A percentile compares a stretch with the other conserved stretches of the same genome.
These are phyloP conservation scores for Nemophila menziesii DNA, from an alignment of 257 asterid genomes.

Conservation along the genomic window DNA sequence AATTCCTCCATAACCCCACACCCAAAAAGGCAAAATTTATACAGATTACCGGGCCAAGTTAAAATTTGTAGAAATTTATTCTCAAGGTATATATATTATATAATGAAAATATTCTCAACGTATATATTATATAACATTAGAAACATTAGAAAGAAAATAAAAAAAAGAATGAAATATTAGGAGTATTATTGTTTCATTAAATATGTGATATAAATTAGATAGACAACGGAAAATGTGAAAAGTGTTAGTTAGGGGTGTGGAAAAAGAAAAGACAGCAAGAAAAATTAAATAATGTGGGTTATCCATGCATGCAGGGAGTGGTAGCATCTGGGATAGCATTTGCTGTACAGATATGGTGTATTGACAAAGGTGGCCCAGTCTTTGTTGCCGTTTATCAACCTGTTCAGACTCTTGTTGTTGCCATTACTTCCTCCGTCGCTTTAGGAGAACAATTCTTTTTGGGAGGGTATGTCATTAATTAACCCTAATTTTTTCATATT, in stretches of 20 bases:
- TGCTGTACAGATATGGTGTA: conserved; percentile 99
- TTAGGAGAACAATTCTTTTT: conserved; percentile 76
- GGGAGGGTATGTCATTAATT: conserved; percentile 58
- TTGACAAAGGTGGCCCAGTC: conserved; percentile 95
- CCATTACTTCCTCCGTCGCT: conserved; percentile 65
- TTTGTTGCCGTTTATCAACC: conserved; percentile 99
- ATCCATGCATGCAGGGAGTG: conserved; percentile 58
- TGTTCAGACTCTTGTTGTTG: conserved; percentile 97
- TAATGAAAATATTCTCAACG: no score
- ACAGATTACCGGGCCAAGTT: no score
- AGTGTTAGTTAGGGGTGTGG: background rate
- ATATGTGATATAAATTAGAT: no score
- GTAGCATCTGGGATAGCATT: conserved; percentile 99
- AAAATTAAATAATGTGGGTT: background rate
- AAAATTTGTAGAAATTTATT: no score
- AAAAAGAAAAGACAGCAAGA: conserved; percentile 14
- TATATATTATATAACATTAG: no score
- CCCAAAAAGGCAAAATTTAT: no score
- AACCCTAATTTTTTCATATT: background rate
- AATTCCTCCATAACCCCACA: no score
- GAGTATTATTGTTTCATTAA: no score
- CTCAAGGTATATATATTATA: no score
- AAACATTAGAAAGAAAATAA: no score
- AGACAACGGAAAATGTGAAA: background rate
- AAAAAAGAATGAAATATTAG: no score